phyloP scores from a whole-genome alignment of 129 eudicot species.

The Helichrysum umbraculigerum region DNA sequence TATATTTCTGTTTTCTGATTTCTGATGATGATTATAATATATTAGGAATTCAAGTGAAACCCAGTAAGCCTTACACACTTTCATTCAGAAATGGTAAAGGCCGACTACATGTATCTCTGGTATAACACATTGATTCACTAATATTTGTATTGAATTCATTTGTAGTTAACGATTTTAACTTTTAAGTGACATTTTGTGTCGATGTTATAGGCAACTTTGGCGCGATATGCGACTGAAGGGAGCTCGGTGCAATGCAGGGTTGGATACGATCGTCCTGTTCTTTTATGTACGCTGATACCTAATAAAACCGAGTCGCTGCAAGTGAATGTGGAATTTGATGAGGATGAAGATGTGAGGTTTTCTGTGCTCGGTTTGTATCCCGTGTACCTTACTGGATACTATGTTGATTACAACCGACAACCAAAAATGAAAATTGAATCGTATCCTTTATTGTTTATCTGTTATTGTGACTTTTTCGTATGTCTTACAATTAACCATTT shows the following conservation, averaged over 20 bases:
- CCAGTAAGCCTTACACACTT: conserved; percentile 69
- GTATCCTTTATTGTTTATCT: conserved; percentile 56
- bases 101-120: conserved; percentile 88
- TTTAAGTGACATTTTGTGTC: neutral
- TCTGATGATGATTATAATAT: neutral
- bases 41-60: conserved; percentile 73
- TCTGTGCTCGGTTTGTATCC: conserved; percentile 88
- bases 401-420: conserved; percentile 39
- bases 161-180: no score
- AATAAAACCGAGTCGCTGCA: conserved; percentile 63
- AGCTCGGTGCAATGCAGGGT: conserved; percentile 79
- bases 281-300: conserved; percentile 74
- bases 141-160: no score
- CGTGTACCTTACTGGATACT: conserved; percentile 77
- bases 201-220: conserved; percentile 69
- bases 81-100: conserved; percentile 39
- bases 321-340: conserved; percentile 85
- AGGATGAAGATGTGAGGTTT: conserved; percentile 67
- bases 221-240: conserved; percentile 48
- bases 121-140: neutral
- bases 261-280: conserved; percentile 74
- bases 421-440: conserved; percentile 44
- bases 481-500: no score
- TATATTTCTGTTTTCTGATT: no score
- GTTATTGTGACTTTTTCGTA: neutral